Conservation (phyloP, 2,329 filamentous ascomycete species). For the Diaporthe vexans region DNA sequence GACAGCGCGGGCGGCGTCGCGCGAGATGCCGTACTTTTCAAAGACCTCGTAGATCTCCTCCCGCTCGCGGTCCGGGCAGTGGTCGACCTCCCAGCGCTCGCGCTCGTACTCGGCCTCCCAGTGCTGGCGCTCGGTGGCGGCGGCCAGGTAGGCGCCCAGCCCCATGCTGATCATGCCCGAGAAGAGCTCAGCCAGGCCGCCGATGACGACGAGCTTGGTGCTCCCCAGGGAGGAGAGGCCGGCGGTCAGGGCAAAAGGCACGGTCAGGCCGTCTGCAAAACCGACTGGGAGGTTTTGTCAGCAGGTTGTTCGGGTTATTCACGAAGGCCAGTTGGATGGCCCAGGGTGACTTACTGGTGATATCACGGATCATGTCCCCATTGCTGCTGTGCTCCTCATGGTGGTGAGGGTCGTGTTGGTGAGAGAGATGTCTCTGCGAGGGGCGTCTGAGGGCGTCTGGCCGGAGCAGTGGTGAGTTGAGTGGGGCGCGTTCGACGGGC, state of each 20-base stretch:
- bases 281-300: conserved; percentile 60
- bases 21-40: conserved; percentile 59
- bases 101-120: conserved; percentile 64
- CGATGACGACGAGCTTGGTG: conserved; percentile 77
- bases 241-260: conserved; percentile 84
- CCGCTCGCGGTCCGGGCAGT: conserved; percentile 60
- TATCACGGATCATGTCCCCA: conserved; percentile 68
- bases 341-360: too few relatives aligned
- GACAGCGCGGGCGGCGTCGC: conserved; percentile 58
- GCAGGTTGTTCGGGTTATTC: not conserved
- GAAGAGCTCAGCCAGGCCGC: conserved; percentile 81
- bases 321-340: too few relatives aligned
- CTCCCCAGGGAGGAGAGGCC: conserved; percentile 77
- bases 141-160: conserved; percentile 79
- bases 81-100: conserved; percentile 59
- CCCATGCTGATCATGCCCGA: conserved; percentile 85
- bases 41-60: conserved; percentile 64
- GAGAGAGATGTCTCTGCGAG: conserved; percentile 13
- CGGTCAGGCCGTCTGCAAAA: conserved; percentile 83
- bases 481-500: conserved; percentile 37
- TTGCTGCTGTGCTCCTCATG: conserved; percentile 51
- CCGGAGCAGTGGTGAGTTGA: conserved; percentile 32
- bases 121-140: conserved; percentile 67
- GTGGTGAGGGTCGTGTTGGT: conserved; percentile 35
- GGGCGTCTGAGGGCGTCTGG: conserved; percentile 38